Evolutionary conservation across 176 grass and related monocot genomes (phyloP), one percentile per base, ranked within the genome.

Genomic region (Lolium perenne): DNA sequence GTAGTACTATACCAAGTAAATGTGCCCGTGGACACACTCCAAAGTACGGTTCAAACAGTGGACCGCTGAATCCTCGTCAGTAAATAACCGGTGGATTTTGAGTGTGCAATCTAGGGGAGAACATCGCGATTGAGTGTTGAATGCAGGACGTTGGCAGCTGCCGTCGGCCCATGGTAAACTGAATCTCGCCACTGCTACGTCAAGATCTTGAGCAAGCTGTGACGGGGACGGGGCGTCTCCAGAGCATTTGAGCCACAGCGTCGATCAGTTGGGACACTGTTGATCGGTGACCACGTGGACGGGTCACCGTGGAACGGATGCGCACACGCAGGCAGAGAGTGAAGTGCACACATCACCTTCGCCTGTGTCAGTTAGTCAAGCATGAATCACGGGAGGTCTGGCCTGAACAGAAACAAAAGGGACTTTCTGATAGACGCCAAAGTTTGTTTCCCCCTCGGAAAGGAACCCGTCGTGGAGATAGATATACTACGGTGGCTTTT

Each of bases 141-240:
- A 84, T 69, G 85, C 61, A 84, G 59, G 68, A 63, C 3, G 85
- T 79, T 84, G 69, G 81, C 81, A 84, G 81, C 40, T 84, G 81
- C 81, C 14, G 81, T 74, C 75, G 20, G 76, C 76, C 69, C 26
- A 74, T 38, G 80, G 38, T 74, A 64, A 80, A 71, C 57, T 74
- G 64, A 87, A 77, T 80, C 76, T 76, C 76, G 46, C 38, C 7
- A 35, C 26, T 53, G 49, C 65, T 23, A 11, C 60, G 48, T 53
- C 89, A 61, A 18, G 65, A 56, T 87, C 40, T 4, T 58, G 8
- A 13, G 29, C 48, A 40, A 46, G 49, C 18, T 82, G 9, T 5
- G 82, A 79, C 47, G 68, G 66, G 43, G 74, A 54, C 66, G 77
- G 66, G 66, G 12, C 50, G 66, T 38, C 23, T 25, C 65, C 32